Evolutionary conservation across 2,329 filamentous ascomycete species (phyloP).

Genomic region (Aspergillus clavatus): DNA sequence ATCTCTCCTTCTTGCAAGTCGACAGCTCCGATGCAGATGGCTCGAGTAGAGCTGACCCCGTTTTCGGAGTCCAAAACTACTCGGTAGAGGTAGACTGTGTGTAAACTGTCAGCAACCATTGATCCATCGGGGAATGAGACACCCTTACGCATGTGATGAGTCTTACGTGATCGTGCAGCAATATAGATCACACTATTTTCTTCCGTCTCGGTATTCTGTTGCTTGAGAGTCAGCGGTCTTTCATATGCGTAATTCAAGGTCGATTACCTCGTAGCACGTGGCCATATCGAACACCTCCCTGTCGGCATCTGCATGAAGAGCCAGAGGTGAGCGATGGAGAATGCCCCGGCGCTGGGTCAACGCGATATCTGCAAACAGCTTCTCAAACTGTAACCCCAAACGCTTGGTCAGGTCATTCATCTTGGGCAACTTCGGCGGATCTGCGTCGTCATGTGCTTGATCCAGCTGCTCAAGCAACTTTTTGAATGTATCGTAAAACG

Average conservation of each 20-base stretch:
- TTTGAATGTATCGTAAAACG: slow-evolving; percentile 45
- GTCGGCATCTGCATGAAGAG: slow-evolving; percentile 42
- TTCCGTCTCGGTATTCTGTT: slow-evolving; percentile 22
- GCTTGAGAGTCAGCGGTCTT: slow-evolving; percentile 4
- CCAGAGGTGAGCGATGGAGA: slow-evolving; percentile 55
- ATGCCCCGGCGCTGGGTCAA: slow-evolving; percentile 65
- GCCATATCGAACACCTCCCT: slow-evolving; percentile 49
- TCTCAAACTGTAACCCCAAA: slow-evolving; percentile 54
- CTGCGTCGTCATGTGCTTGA: slow-evolving; percentile 44
- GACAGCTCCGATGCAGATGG: slow-evolving; percentile 28
- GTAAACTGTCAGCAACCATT: slow-evolving; percentile 9
- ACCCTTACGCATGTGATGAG: slow-evolving; percentile 30
- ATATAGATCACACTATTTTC: slow-evolving; percentile 31
- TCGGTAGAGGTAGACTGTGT: slow-evolving; percentile 55
- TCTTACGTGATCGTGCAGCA: slow-evolving; percentile 30
- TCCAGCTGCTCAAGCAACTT: slow-evolving; percentile 49
- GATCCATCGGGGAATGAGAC: not conserved
- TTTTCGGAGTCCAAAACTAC: slow-evolving; percentile 51
- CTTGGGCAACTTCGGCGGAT: slow-evolving; percentile 53
- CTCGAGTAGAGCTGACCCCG: slow-evolving; percentile 51
- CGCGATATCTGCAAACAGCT: slow-evolving; percentile 63
- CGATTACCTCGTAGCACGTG: slow-evolving; percentile 50
- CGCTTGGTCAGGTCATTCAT: slow-evolving; percentile 61
- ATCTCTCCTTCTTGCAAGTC: slow-evolving; percentile 32
- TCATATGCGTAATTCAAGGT: not conserved